phyloP scores from a whole-genome alignment of 352 stramenopile genomes.

The Saprolegnia diclina region DNA sequence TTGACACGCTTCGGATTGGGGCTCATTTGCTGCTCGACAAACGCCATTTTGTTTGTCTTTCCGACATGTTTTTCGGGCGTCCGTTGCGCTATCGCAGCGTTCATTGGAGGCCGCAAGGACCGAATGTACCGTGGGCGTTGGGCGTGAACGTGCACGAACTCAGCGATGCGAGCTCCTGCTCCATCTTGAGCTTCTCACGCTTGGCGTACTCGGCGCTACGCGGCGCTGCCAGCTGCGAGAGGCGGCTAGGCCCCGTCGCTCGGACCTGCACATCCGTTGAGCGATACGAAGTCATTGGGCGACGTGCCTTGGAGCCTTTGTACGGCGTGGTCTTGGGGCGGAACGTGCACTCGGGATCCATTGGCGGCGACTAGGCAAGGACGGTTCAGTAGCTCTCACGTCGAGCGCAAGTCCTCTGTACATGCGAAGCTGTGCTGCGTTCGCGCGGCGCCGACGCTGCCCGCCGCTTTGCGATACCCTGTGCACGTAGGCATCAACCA shows the following conservation, averaged over 20 bases:
- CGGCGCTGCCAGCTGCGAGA: constrained; percentile 41
- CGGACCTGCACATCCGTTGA: background rate
- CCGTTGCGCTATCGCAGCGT: background rate
- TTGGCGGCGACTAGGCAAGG: background rate
- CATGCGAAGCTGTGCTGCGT: too few species aligned
- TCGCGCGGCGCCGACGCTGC: too few species aligned
- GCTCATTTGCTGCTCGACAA: constrained; percentile 15
- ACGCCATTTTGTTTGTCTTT: constrained; percentile 20
- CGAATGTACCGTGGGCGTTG: background rate
- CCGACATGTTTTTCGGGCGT: constrained; percentile 26
- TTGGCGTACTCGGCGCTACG: constrained; percentile 51
- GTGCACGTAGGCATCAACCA: too few species aligned
- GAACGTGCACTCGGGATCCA: background rate
- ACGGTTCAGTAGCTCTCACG: background rate
- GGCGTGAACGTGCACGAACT: constrained; percentile 67
- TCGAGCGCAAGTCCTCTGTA: too few species aligned
- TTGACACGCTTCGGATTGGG: constrained; percentile 4
- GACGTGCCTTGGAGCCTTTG: background rate
- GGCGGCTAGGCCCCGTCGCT: background rate
- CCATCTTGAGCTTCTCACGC: constrained; percentile 54
- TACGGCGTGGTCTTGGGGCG: constrained; percentile 2
- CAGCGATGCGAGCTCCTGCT: constrained; percentile 50
- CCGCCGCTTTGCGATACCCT: too few species aligned
- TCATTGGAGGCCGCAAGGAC: background rate
- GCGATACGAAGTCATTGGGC: background rate